These are phyloP conservation scores for Malassezia psittaci DNA, from an alignment of 1,284 basidiomycete species.

Conservation along the genomic window DNA sequence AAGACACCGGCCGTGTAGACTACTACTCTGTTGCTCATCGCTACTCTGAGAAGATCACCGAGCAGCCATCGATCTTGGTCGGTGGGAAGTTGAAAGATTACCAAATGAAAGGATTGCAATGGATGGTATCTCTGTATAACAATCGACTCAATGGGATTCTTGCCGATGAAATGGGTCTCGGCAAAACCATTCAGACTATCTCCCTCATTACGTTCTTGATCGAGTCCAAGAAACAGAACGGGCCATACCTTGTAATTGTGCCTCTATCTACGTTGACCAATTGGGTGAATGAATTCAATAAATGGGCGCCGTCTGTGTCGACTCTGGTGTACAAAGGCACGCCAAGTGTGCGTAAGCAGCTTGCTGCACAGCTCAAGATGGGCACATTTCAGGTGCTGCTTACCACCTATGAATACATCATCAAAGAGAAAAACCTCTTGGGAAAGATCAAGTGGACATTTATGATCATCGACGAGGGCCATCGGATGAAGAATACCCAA, in stretches of 20 bases:
- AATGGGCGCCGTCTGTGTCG: constrained; percentile 45
- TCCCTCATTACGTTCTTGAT: constrained; percentile 48
- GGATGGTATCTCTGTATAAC: constrained; percentile 49
- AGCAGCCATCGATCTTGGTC: constrained; percentile 71
- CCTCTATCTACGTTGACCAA: constrained; percentile 47
- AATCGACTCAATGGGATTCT: constrained; percentile 47
- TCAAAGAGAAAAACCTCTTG: constrained; percentile 48
- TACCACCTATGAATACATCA: constrained; percentile 48
- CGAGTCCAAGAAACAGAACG: constrained; percentile 46
- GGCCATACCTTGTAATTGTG: constrained; percentile 47
- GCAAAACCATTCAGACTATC: constrained; percentile 48
- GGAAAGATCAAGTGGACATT: constrained; percentile 48
- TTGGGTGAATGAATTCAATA: constrained; percentile 47
- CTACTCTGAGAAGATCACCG: constrained; percentile 75
- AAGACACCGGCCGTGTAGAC: constrained; percentile 63
- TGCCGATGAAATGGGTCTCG: constrained; percentile 48
- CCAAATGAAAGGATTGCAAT: constrained; percentile 48
- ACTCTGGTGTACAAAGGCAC: constrained; percentile 46
- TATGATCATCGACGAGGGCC: constrained; percentile 57
- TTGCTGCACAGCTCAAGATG: constrained; percentile 31
- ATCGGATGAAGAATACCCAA: constrained; percentile 99
- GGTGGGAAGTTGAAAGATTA: constrained; percentile 47
- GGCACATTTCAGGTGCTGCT: constrained; percentile 46
- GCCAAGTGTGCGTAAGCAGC: constrained; percentile 40
- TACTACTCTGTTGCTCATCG: constrained; percentile 94